Percentiles rank a stretch among this genome's conserved stretches.
Evolutionary conservation across 345 rosid species (phyloP).

Genomic region (Citrus unshiu): DNA sequence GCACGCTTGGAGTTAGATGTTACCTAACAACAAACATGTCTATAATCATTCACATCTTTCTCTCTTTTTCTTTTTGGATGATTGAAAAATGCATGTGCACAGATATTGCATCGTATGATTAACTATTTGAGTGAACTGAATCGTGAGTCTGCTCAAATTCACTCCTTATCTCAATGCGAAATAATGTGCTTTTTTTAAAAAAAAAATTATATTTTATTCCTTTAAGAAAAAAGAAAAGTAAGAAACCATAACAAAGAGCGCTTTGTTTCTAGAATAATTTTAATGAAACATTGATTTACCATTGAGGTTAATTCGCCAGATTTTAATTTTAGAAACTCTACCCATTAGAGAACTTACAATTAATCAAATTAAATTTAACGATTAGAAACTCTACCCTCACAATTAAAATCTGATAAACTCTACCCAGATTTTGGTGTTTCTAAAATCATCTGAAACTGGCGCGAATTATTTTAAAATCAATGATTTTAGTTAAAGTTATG

Average conservation of each 20-base stretch:
- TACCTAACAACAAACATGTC: constrained; percentile 22
- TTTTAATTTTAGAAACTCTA: too few species aligned
- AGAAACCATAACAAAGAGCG: background rate
- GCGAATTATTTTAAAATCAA: too few species aligned
- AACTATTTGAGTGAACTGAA: background rate
- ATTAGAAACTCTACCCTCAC: too few species aligned
- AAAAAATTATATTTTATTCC: background rate
- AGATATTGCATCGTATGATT: background rate
- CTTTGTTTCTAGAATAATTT: too few species aligned
- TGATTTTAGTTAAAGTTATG: too few species aligned
- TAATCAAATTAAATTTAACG: too few species aligned
- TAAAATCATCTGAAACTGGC: too few species aligned
- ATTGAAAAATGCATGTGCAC: constrained; percentile 9
- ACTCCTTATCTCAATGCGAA: background rate
- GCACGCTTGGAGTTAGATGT: constrained; percentile 21
- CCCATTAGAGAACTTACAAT: too few species aligned
- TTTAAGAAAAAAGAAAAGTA: background rate
- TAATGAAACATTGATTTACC: background rate
- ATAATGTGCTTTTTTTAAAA: too few species aligned
- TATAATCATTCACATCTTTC: constrained; percentile 13
- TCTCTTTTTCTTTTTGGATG: background rate
- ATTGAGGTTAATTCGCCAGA: too few species aligned
- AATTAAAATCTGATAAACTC: too few species aligned
- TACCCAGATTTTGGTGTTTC: too few species aligned
- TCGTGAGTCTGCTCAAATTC: background rate